Percentiles rank a stretch among this genome's conserved stretches.
These are phyloP conservation scores for Perkinsus marinus DNA, from an alignment of 169 alveolate genomes.

Conservation along the genomic window DNA sequence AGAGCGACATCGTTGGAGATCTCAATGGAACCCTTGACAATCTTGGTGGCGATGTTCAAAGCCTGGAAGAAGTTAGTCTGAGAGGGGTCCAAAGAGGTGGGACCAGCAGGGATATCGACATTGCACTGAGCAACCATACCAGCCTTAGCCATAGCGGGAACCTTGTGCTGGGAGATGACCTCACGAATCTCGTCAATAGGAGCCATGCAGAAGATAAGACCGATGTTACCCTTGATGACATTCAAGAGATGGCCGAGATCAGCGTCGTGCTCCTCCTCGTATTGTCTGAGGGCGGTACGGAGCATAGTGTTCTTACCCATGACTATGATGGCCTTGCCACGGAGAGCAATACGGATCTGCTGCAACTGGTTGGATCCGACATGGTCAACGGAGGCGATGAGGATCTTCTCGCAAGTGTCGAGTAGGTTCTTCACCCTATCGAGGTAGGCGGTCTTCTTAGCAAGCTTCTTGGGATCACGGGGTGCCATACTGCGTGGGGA, in stretches of 20 bases:
- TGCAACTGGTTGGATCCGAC: slow-evolving; percentile 91
- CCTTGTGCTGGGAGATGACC: slow-evolving; percentile 68
- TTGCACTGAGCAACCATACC: slow-evolving; percentile 94
- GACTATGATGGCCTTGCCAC: slow-evolving; percentile 78
- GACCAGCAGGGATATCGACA: slow-evolving; percentile 96
- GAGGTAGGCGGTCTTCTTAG: slow-evolving; percentile 67
- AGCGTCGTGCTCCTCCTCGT: slow-evolving; percentile 48
- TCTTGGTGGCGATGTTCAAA: slow-evolving; percentile 93
- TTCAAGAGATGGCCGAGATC: slow-evolving; percentile 67
- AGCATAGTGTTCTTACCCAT: slow-evolving; percentile 95
- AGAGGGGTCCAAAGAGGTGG: slow-evolving; percentile 98
- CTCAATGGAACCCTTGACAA: slow-evolving; percentile 94
- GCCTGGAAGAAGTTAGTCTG: slow-evolving; percentile 98
- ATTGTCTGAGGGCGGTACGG: slow-evolving; percentile 73
- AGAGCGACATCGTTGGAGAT: slow-evolving; percentile 84
- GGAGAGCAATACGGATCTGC: slow-evolving; percentile 73
- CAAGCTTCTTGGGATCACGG: slow-evolving; percentile 41
- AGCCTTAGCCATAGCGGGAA: slow-evolving; percentile 95
- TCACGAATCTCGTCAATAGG: slow-evolving; percentile 39
- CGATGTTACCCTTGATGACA: slow-evolving; percentile 80
- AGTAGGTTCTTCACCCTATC: slow-evolving; percentile 59
- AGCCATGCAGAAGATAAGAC: slow-evolving; percentile 86
- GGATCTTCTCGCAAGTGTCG: slow-evolving; percentile 63
- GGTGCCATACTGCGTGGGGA: background rate
- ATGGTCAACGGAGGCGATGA: slow-evolving; percentile 82